Evolutionary conservation across 495 filamentous ascomycete genomes (phyloP).

Genomic region (Articulospora tetracladia): DNA sequence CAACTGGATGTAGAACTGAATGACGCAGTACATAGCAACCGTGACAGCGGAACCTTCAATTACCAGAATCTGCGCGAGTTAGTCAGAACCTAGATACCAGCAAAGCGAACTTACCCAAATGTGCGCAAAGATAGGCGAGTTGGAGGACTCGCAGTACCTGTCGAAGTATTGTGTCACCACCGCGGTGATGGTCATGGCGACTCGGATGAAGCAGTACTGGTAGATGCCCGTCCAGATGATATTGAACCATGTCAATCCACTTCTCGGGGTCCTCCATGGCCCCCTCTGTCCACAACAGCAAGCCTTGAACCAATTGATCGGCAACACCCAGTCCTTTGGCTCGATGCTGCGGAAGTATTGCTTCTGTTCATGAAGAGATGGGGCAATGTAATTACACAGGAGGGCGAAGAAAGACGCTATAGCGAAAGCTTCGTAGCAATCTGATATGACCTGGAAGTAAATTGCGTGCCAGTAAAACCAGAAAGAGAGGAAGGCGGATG

Average conservation of each 20-base stretch:
- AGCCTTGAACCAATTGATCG: constrained; percentile 63
- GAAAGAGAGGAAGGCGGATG: constrained; percentile 74
- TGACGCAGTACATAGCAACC: constrained; percentile 88
- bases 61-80: constrained; percentile 49
- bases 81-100: neutral
- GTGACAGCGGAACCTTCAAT: constrained; percentile 72
- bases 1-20: constrained; percentile 85
- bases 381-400: constrained; percentile 78
- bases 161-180: constrained; percentile 66
- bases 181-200: constrained; percentile 78
- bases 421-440: constrained; percentile 91
- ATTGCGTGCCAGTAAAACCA: constrained; percentile 75
- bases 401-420: constrained; percentile 91
- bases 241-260: constrained; percentile 93
- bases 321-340: constrained; percentile 72
- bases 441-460: constrained; percentile 76
- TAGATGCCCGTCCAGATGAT: constrained; percentile 85
- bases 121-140: constrained; percentile 74
- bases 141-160: constrained; percentile 73
- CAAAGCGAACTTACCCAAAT: constrained; percentile 62
- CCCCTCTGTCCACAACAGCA: constrained; percentile 64
- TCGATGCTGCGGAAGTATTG: constrained; percentile 74
- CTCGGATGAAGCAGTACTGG: constrained; percentile 85
- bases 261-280: constrained; percentile 68
- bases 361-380: constrained; percentile 79